Percentiles rank a stretch among this genome's conserved stretches.
phyloP scores from a whole-genome alignment of 2,329 filamentous ascomycete species.

The Chrysoporthe puriensis region DNA sequence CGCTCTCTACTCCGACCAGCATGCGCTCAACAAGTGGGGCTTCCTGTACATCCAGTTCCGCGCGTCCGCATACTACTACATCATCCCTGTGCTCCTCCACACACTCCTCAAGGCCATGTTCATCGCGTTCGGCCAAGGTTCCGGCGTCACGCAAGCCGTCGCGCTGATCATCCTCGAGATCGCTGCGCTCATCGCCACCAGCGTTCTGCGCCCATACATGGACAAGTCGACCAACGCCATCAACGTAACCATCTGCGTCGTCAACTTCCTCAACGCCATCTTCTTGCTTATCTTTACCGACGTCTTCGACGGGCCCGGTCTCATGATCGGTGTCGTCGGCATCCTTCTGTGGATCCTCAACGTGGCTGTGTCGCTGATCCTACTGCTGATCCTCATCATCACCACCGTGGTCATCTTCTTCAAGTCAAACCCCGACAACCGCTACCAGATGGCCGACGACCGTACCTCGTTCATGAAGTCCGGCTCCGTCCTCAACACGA shows the following conservation, averaged over 20 bases:
- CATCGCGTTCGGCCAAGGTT: slow-evolving; percentile 72
- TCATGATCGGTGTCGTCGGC: slow-evolving; percentile 82
- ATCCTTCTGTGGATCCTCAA: slow-evolving; percentile 84
- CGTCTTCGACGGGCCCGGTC: slow-evolving; percentile 75
- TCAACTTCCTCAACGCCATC: slow-evolving; percentile 83
- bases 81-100: slow-evolving; percentile 74
- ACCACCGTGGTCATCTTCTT: slow-evolving; percentile 67
- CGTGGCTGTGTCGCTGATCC: slow-evolving; percentile 74
- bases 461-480: slow-evolving; percentile 91
- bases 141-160: slow-evolving; percentile 71
- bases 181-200: slow-evolving; percentile 70
- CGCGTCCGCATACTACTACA: slow-evolving; percentile 86
- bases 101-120: slow-evolving; percentile 81
- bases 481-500: slow-evolving; percentile 69
- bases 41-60: slow-evolving; percentile 91
- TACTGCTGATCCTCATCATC: slow-evolving; percentile 78
- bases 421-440: slow-evolving; percentile 83
- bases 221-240: slow-evolving; percentile 92
- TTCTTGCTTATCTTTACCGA: slow-evolving; percentile 83
- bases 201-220: slow-evolving; percentile 86
- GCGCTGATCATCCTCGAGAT: slow-evolving; percentile 78
- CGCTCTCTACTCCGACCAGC: slow-evolving; percentile 85
- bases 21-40: slow-evolving; percentile 87
- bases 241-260: slow-evolving; percentile 80
- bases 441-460: slow-evolving; percentile 90